phyloP scores from a whole-genome alignment of 495 filamentous ascomycete genomes.

The Eremomyces bilateralis region DNA sequence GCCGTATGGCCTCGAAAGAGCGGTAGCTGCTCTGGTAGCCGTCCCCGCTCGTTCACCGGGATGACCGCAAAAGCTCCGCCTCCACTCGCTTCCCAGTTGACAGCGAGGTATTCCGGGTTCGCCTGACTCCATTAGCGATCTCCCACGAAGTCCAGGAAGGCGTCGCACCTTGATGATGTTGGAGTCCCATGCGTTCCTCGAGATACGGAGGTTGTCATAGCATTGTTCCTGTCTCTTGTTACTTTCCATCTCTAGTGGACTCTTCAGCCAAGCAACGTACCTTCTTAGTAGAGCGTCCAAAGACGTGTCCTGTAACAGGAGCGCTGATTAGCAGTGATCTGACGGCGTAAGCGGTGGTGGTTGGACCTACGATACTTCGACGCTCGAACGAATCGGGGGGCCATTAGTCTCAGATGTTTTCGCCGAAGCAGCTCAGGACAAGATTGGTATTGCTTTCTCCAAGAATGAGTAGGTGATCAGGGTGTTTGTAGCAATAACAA shows the following conservation, averaged over 20 bases:
- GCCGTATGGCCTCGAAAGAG: slow-evolving; percentile 91
- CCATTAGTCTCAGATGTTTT: slow-evolving; percentile 42
- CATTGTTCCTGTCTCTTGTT: slow-evolving; percentile 44
- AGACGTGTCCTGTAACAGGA: slow-evolving; percentile 81
- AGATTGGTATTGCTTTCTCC: no score
- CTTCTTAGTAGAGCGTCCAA: slow-evolving; percentile 81
- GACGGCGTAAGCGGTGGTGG: slow-evolving; percentile 9
- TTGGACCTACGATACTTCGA: slow-evolving; percentile 84
- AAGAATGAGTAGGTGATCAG: no score
- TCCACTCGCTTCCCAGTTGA: slow-evolving; percentile 96
- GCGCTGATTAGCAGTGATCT: slow-evolving; percentile 14
- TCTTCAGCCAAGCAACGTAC: slow-evolving; percentile 21
- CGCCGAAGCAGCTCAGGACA: no score
- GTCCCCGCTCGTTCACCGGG: slow-evolving; percentile 68
- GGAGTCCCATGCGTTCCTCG: slow-evolving; percentile 96
- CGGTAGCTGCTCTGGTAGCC: slow-evolving; percentile 79
- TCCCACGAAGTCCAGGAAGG: not conserved
- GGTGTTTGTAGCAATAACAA: no score
- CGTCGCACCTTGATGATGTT: slow-evolving; percentile 75
- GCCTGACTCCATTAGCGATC: slow-evolving; percentile 28
- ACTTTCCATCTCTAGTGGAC: not conserved
- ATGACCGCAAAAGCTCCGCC: slow-evolving; percentile 96
- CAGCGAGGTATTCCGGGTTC: slow-evolving; percentile 85
- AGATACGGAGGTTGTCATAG: slow-evolving; percentile 90
- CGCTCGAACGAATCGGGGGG: slow-evolving; percentile 90